Conservation (phyloP, 495 filamentous ascomycete species). For the Pyrenula massariospora region DNA sequence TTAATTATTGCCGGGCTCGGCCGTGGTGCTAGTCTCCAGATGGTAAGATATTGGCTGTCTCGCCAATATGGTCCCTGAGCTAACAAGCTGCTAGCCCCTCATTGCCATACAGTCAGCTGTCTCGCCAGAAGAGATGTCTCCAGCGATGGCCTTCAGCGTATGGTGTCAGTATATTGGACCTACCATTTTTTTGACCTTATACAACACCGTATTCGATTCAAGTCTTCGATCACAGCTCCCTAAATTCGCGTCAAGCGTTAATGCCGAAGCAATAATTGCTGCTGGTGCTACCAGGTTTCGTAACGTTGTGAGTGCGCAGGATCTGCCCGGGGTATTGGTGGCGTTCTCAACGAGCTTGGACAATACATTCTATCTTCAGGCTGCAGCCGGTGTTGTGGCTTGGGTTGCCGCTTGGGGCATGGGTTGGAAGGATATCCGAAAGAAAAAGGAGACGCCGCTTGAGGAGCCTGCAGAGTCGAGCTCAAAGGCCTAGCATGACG, state of each 20-base stretch:
- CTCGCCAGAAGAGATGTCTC: slow-evolving; percentile 27
- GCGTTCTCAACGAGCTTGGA: slow-evolving; percentile 30
- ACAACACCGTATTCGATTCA: slow-evolving; percentile 37
- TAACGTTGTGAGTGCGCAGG: slow-evolving; percentile 12
- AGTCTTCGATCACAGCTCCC: slow-evolving; percentile 21
- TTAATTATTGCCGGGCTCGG: slow-evolving; percentile 41
- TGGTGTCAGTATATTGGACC: slow-evolving; percentile 39
- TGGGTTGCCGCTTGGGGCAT: slow-evolving; percentile 30
- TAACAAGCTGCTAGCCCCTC: slow-evolving; percentile 19
- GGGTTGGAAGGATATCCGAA: slow-evolving; percentile 41
- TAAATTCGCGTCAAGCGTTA: slow-evolving; percentile 23
- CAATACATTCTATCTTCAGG: slow-evolving; percentile 27
- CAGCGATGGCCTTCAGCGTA: slow-evolving; percentile 35
- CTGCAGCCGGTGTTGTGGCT: slow-evolving; percentile 14
- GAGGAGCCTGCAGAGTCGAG: background rate
- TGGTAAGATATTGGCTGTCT: slow-evolving; percentile 11
- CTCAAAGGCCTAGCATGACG: background rate
- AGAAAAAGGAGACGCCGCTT: slow-evolving; percentile 21
- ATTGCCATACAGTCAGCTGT: slow-evolving; percentile 42
- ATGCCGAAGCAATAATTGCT: slow-evolving; percentile 20
- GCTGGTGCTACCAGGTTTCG: slow-evolving; percentile 31
- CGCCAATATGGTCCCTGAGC: background rate
- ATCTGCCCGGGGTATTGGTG: slow-evolving; percentile 22
- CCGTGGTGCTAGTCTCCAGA: slow-evolving; percentile 36
- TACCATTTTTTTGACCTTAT: slow-evolving; percentile 36